Evolutionary conservation across 140 eudicot species (phyloP).

Genomic region (Senecio squalidus): DNA sequence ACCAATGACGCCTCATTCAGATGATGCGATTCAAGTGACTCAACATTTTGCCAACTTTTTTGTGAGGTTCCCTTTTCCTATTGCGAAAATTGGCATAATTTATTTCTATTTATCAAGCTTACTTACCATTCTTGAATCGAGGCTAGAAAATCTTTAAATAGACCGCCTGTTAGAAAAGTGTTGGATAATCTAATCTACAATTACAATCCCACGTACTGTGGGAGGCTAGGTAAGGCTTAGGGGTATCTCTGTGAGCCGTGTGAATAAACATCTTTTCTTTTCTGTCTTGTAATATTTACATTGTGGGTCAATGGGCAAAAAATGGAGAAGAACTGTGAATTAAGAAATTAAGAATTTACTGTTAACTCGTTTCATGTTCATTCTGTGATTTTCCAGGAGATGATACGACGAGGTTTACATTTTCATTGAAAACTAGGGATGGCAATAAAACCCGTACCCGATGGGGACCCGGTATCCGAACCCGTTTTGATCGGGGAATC

Average conservation of each 20-base stretch:
- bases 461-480: too few species aligned
- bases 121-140: conserved; percentile 21
- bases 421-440: conserved; percentile 32
- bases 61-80: conserved; percentile 35
- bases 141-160: conserved; percentile 69
- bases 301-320: too few species aligned
- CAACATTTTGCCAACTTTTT: conserved; percentile 85
- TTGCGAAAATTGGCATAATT: neutral
- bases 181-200: conserved; percentile 77
- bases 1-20: conserved; percentile 65
- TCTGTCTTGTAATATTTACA: too few species aligned
- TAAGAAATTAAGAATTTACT: neutral
- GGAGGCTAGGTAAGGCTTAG: conserved; percentile 55
- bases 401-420: conserved; percentile 71
- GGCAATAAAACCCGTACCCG: too few species aligned
- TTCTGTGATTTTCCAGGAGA: conserved; percentile 31
- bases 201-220: conserved; percentile 71
- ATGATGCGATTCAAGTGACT: too few species aligned
- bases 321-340: too few species aligned
- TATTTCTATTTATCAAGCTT: neutral
- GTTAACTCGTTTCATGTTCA: neutral
- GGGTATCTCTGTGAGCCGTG: neutral
- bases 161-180: conserved; percentile 51
- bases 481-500: too few species aligned
- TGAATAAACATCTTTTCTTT: too few species aligned